Base-by-base conservation (phyloP, 176 grass and related monocot species). In the Pharus latifolius region DNA sequence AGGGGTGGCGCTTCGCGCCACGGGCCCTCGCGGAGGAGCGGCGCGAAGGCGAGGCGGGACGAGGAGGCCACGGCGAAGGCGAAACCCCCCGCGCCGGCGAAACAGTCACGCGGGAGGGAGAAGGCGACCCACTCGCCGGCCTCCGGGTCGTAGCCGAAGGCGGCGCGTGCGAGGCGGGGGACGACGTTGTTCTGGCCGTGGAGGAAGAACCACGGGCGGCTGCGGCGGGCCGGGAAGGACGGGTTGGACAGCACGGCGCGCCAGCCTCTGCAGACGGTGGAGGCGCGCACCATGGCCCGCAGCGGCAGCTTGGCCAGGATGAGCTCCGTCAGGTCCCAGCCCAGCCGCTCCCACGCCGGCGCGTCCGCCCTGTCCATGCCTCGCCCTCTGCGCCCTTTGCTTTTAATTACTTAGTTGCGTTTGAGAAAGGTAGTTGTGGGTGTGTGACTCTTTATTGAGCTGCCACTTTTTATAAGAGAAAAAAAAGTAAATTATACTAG, bases 181-280 rank as follows among this genome's bases (percentile, higher is more conserved):
- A 79, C 69, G 10, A 75, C 68, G 75, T 88, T 88, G 45, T 75
- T 79, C 50, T 70, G 85, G 0, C 74, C 80, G 27, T 56, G 78
- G 30, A 88, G 80, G 28, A 88, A 83, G 60, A 88, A 63, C 85
- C 85, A 88, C 0, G 85, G 85, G n/a, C n/a, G 41, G 15, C 56
- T 53, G 0, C n/a, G 51, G 7, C 32, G 62, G 12, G 46, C 46
- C 3, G 15, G 70, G 62, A 40, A 26, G 46, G 74, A 33, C 13
- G 81, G 61, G 82, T 45, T 28, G 50, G 44, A 5, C 25, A 78
- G 38, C 6, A 78, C 80, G 13, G 11, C 16, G 8, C 64, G 61
- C 80, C 80, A 88, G 44, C 70, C 75, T 25, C 56, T 57, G 68
- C 85, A 80, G 32, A 88, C 85, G 27, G 75, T 74, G 22, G 67